phyloP scores from a whole-genome alignment of 2,329 filamentous ascomycete species.

The Sporothrix luriei region DNA sequence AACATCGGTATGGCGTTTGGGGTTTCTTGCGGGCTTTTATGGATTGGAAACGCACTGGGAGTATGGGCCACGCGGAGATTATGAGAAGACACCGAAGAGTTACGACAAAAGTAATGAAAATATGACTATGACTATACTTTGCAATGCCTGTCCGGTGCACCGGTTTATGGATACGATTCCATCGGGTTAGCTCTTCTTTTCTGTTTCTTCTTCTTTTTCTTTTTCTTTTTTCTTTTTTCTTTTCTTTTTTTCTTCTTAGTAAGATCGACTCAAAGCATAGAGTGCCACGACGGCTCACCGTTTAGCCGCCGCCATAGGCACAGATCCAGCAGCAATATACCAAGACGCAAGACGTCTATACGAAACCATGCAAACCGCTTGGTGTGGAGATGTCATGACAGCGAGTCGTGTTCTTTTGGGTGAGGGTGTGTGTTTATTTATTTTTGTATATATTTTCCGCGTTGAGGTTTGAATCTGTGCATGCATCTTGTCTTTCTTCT shows the following conservation, averaged over 20 bases:
- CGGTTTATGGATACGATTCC: no score
- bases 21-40: neutral
- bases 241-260: no score
- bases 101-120: neutral
- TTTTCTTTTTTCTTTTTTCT: no score
- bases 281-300: neutral
- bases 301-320: neutral
- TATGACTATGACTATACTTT: neutral
- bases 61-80: neutral
- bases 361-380: neutral
- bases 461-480: neutral
- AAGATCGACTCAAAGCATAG: no score
- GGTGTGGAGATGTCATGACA: neutral
- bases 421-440: neutral
- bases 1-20: neutral
- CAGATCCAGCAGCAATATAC: neutral
- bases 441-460: neutral
- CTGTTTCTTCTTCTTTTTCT: no score
- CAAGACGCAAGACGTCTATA: neutral
- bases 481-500: neutral
- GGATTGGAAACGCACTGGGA: neutral
- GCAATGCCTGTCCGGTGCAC: no score
- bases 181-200: no score
- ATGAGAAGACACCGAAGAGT: neutral
- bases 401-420: neutral